Conservation (phyloP, 805 yeast genomes). For the Ogataea wickerhamii region DNA sequence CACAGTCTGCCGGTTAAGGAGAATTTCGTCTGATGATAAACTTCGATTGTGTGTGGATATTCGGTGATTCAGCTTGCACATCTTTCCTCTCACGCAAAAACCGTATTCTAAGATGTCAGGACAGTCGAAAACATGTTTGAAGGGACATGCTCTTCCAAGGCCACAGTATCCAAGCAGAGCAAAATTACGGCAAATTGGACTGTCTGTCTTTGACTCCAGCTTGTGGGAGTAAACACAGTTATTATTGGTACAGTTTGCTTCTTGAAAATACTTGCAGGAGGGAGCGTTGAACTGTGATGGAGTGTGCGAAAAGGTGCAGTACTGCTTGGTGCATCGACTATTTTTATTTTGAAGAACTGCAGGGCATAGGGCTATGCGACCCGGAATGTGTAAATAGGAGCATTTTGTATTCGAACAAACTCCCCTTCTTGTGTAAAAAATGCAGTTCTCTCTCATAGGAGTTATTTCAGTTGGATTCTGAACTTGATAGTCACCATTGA, state of each 20-base stretch:
- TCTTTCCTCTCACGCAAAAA: conserved; percentile 48
- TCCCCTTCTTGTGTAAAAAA: conserved; percentile 38
- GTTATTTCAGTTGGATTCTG: conserved; percentile 9
- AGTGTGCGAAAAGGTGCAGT: conserved; percentile 56
- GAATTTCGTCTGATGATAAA: conserved; percentile 1
- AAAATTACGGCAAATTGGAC: conserved; percentile 57
- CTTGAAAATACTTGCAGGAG: conserved; percentile 50
- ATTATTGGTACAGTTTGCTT: conserved; percentile 44
- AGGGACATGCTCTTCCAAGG: conserved; percentile 54
- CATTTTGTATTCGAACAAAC: conserved; percentile 53
- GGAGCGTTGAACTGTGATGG: conserved; percentile 60
- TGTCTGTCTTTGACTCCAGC: conserved; percentile 34
- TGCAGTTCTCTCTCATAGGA: conserved; percentile 15
- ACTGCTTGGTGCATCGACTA: conserved; percentile 43
- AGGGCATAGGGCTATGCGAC: conserved; percentile 52
- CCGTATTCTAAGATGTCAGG: conserved; percentile 69
- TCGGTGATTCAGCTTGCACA: conserved; percentile 53
- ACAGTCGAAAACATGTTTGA: conserved; percentile 58
- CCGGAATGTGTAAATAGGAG: conserved; percentile 47
- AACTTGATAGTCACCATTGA: conserved; percentile 24
- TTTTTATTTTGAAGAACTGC: conserved; percentile 36
- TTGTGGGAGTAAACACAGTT: conserved; percentile 52
- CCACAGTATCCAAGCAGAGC: conserved; percentile 67
- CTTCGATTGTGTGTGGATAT: conserved; percentile 15
- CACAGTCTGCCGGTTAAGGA: conserved; percentile 10